Evolutionary conservation across 2,329 filamentous ascomycete genomes (phyloP), one percentile per base, ranked within the genome.

Genomic region (Colletotrichum plurivorum): DNA sequence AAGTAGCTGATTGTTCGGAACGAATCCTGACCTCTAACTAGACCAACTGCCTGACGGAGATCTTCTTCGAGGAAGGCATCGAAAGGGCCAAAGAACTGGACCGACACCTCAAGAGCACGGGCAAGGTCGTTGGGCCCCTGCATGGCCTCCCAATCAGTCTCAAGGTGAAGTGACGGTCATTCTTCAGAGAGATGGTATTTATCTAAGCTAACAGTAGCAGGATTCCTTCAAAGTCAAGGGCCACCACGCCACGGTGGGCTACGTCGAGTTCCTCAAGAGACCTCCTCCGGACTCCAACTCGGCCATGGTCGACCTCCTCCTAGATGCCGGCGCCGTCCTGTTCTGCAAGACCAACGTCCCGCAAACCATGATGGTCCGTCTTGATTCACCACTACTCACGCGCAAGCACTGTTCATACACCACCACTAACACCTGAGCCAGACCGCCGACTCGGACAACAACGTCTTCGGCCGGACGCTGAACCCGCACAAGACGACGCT

Each of bases 261-360:
- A 92, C 64, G 85, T 86, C 0, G 83, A 64, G 80, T 6, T 80
- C 89, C 63, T 87, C 86, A 41, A 80, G 84, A 63, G 83, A 87
- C 56, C 88, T n/a, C 87, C 2, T 83, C 86, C 15, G 76, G 78
- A 39, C 77, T 83, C 70, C 87, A 92, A 64, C 75, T 84, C 88
- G 0, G 83, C 85, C 0, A 79, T 92, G 7, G 87, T 92, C 0
- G 82, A 87, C 9, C 80, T 92, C 1, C 78, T 93, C 4, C 79
- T 87, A 27, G 82, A 83, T 18, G 82, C 89, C 0, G 92, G 92
- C 1, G 91, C 91, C 1, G 84, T 93, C 0, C 79, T 91, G n/a
- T 91, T 93, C 72, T 85, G 88, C 72, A 93, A 93, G 78, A 93
- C 91, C 0, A 93, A 92, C 73, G 82, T 93, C 2, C 90, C 91